Conservation (phyloP, 495 filamentous ascomycete species). For the Xylaria telfairii region DNA sequence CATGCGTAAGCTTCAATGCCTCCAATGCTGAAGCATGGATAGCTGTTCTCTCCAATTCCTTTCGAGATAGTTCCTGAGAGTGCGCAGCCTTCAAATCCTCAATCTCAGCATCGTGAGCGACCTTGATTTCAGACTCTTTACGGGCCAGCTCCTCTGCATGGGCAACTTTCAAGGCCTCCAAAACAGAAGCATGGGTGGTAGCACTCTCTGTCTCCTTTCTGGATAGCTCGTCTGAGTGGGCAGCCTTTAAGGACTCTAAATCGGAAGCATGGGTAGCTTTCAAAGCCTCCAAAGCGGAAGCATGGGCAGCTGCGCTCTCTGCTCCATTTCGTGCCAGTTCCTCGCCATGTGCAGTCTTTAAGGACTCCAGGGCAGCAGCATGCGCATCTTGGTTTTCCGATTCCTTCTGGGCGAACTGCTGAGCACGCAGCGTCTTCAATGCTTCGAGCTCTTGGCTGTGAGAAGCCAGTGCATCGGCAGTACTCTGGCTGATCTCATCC, state of each 20-base stretch:
- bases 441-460: constrained; percentile 46
- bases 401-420: constrained; percentile 33
- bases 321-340: constrained; percentile 31
- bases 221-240: constrained; percentile 29
- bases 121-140: constrained; percentile 40
- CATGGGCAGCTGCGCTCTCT: constrained; percentile 35
- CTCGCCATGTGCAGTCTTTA: constrained; percentile 28
- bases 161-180: constrained; percentile 32
- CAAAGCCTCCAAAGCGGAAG: constrained; percentile 40
- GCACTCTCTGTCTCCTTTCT: constrained; percentile 32
- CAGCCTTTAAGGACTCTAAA: constrained; percentile 25
- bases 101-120: constrained; percentile 29
- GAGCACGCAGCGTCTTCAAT: constrained; percentile 45
- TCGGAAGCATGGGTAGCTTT: constrained; percentile 30
- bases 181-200: constrained; percentile 35
- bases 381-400: constrained; percentile 29
- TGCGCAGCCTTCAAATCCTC: constrained; percentile 30
- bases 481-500: constrained; percentile 43
- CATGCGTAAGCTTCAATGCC: constrained; percentile 36
- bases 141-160: constrained; percentile 42
- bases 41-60: constrained; percentile 32
- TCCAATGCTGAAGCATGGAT: constrained; percentile 40
- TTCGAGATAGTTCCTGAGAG: constrained; percentile 30
- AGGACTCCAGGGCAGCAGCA: constrained; percentile 30
- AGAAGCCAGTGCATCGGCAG: constrained; percentile 35